Conservation (phyloP, 331 rosid genomes). For the Rhamnella rubrinervis region DNA sequence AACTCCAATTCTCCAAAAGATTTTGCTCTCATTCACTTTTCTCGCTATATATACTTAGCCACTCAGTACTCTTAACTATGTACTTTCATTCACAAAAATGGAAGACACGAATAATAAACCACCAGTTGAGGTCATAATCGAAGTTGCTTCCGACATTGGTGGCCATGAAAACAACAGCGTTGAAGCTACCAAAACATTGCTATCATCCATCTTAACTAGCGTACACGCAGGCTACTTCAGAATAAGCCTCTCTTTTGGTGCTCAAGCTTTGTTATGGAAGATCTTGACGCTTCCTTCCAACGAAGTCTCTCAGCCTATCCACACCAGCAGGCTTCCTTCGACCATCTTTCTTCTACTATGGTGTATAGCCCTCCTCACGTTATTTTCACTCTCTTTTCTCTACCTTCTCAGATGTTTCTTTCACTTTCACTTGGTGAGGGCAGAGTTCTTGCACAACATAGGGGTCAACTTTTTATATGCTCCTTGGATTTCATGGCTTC, state of each 20-base stretch:
- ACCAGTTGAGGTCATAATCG: slow-evolving; percentile 18
- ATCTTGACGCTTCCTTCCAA: slow-evolving; percentile 31
- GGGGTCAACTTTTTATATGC: slow-evolving; percentile 44
- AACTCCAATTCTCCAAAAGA: not conserved
- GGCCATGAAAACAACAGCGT: not conserved
- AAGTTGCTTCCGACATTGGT: slow-evolving; percentile 15
- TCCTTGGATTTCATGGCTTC: slow-evolving; percentile 61
- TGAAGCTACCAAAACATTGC: slow-evolving; percentile 17
- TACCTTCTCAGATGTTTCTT: slow-evolving; percentile 43
- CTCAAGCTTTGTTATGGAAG: slow-evolving; percentile 56
- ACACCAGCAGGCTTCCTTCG: slow-evolving; percentile 33
- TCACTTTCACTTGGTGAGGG: slow-evolving; percentile 37
- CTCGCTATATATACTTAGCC: not conserved
- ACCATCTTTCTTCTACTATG: slow-evolving; percentile 36
- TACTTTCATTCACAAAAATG: not conserved
- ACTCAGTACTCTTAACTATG: not conserved
- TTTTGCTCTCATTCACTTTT: not conserved
- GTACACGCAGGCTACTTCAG: slow-evolving; percentile 52
- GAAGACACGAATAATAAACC: slow-evolving; percentile 17
- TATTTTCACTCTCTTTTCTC: slow-evolving; percentile 32
- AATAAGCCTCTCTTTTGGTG: slow-evolving; percentile 43
- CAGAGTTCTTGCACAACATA: slow-evolving; percentile 41
- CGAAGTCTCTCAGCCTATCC: slow-evolving; percentile 22
- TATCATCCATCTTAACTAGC: slow-evolving; percentile 23
- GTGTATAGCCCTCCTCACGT: slow-evolving; percentile 30